Evolutionary conservation across 2,329 filamentous ascomycete genomes (phyloP).

Genomic region (Incumbomyces lentus): DNA sequence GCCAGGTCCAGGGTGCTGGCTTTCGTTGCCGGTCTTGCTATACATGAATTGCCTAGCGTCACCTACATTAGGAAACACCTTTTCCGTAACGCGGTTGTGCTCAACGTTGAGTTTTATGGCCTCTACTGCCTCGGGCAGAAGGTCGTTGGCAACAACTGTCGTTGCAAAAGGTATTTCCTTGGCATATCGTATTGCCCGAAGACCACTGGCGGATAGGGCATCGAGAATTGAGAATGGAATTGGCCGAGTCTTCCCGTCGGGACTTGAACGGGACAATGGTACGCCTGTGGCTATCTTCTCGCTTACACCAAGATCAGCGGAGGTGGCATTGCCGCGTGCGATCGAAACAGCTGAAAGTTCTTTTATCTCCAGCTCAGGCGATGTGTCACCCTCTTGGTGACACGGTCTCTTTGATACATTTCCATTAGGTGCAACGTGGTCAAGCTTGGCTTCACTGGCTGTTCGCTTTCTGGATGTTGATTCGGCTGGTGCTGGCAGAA

Average conservation of each 20-base stretch:
- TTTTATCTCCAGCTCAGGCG: slow-evolving; percentile 10
- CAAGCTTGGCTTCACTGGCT: slow-evolving; percentile 19
- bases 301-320: background rate
- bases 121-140: slow-evolving; percentile 64
- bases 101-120: slow-evolving; percentile 76
- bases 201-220: slow-evolving; percentile 83
- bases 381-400: slow-evolving; percentile 8
- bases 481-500: background rate
- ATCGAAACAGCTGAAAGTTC: slow-evolving; percentile 6
- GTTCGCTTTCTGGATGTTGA: slow-evolving; percentile 20
- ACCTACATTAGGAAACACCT: slow-evolving; percentile 62
- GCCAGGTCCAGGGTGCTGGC: slow-evolving; percentile 27
- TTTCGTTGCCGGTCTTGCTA: slow-evolving; percentile 45
- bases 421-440: slow-evolving; percentile 6
- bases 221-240: slow-evolving; percentile 74
- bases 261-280: background rate
- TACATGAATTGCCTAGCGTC: slow-evolving; percentile 94
- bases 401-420: slow-evolving; percentile 2
- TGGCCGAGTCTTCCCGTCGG: slow-evolving; percentile 13
- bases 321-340: background rate
- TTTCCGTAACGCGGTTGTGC: slow-evolving; percentile 65
- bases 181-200: slow-evolving; percentile 82
- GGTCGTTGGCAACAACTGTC: slow-evolving; percentile 77
- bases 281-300: slow-evolving; percentile 1
- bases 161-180: slow-evolving; percentile 81